phyloP scores from a whole-genome alignment of 129 eudicot species.

The Lactuca sativa region DNA sequence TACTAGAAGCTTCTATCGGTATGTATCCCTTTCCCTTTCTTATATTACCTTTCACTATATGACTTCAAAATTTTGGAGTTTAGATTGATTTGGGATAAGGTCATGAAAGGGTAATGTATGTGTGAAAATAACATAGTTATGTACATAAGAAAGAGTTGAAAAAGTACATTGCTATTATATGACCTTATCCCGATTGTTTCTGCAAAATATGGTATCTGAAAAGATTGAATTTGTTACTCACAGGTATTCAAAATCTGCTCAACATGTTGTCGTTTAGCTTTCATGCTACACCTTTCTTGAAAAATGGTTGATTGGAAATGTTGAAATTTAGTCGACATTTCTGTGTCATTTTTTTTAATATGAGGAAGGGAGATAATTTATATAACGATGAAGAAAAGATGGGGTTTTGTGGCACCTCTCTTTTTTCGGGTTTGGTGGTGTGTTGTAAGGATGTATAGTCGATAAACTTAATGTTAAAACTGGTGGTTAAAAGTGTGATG shows the following conservation, averaged over 20 bases:
- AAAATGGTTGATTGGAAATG: conserved; percentile 21
- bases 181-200: not conserved
- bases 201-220: not conserved
- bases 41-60: conserved; percentile 7
- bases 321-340: conserved; percentile 23
- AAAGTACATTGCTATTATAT: not conserved
- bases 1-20: conserved; percentile 18
- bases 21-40: conserved; percentile 6
- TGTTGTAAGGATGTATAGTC: conserved; percentile 23
- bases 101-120: too few species aligned
- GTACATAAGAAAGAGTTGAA: too few species aligned
- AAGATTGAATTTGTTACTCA: not conserved
- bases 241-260: conserved; percentile 6
- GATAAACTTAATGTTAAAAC: conserved; percentile 9
- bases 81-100: too few species aligned
- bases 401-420: conserved; percentile 25
- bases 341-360: conserved; percentile 9
- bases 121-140: too few species aligned
- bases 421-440: conserved; percentile 22
- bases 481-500: conserved; percentile 14
- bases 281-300: not conserved
- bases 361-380: conserved; percentile 14
- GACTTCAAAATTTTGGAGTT: too few species aligned
- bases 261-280: conserved; percentile 6
- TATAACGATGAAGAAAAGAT: conserved; percentile 4